Percentiles rank a stretch among this genome's conserved stretches.
phyloP scores from a whole-genome alignment of 345 rosid species.

The Populus euphratica region DNA sequence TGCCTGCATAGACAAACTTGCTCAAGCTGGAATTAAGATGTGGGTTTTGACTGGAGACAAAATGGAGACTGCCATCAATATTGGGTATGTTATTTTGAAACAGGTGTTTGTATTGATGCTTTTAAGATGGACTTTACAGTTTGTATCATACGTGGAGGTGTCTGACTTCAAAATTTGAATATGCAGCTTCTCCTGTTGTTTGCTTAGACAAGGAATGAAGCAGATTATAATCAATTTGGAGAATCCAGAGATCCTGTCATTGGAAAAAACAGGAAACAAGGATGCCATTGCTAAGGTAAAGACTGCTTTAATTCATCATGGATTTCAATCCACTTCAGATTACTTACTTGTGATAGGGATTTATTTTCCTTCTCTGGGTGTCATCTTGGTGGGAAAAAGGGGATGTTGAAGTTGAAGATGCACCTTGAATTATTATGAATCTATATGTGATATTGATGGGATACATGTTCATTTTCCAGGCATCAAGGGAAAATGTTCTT shows the following conservation, averaged over 20 bases:
- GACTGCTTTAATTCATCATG: constrained; percentile 3
- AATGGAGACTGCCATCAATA: constrained; percentile 98
- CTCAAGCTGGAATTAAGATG: constrained; percentile 94
- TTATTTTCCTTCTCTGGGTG: background rate
- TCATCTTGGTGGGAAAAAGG: background rate
- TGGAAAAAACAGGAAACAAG: constrained; percentile 73
- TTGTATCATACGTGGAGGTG: background rate
- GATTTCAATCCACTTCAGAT: background rate
- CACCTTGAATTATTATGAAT: background rate
- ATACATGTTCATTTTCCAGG: constrained; percentile 38
- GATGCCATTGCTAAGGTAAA: constrained; percentile 56
- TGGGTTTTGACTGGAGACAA: constrained; percentile 99
- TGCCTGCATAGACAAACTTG: constrained; percentile 94
- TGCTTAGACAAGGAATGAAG: constrained; percentile 95
- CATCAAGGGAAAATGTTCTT: constrained; percentile 60
- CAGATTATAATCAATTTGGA: constrained; percentile 81
- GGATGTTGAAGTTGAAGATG: background rate
- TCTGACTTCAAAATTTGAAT: constrained; percentile 26
- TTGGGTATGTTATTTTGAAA: constrained; percentile 52
- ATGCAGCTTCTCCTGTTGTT: constrained; percentile 85
- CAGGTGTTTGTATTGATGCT: background rate
- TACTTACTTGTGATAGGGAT: background rate
- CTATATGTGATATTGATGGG: constrained; percentile 3
- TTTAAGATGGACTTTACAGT: background rate
- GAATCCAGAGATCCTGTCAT: constrained; percentile 53